A percentile compares a stretch with the other conserved stretches of the same genome.
These are phyloP conservation scores for Tolypocladium inflatum DNA, from an alignment of 2,329 filamentous ascomycete species.

Conservation along the genomic window DNA sequence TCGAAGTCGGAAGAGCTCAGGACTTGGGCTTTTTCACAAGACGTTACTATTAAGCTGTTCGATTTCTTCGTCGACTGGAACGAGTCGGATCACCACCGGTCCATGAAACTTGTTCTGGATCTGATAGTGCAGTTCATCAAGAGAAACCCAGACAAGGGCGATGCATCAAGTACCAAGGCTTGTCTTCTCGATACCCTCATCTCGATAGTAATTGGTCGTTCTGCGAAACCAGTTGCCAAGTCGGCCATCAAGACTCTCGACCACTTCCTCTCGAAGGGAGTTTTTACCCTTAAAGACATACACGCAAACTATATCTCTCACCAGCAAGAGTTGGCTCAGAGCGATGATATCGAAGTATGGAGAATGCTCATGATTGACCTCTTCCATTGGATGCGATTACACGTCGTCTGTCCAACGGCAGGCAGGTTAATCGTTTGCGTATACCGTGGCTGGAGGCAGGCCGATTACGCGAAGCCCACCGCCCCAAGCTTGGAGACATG, in stretches of 20 bases:
- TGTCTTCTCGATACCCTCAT: constrained; percentile 42
- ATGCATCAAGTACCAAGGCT: constrained; percentile 28
- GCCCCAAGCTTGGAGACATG: constrained; percentile 32
- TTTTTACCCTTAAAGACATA: constrained; percentile 40
- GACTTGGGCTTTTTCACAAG: constrained; percentile 41
- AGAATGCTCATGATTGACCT: constrained; percentile 37
- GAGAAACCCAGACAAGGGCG: constrained; percentile 36
- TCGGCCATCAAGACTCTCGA: constrained; percentile 60
- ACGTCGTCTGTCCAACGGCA: constrained; percentile 48
- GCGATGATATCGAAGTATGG: constrained; percentile 29
- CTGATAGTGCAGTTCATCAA: constrained; percentile 41
- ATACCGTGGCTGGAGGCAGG: constrained; percentile 36
- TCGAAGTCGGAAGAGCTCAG: constrained; percentile 32
- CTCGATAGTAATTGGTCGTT: constrained; percentile 49
- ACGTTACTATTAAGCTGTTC: constrained; percentile 41
- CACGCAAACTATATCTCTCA: constrained; percentile 31
- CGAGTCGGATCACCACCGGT: constrained; percentile 54
- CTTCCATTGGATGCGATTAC: constrained; percentile 46
- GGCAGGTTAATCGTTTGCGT: constrained; percentile 52
- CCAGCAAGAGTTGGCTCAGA: constrained; percentile 14
- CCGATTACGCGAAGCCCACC: constrained; percentile 11
- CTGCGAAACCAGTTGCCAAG: constrained; percentile 56
- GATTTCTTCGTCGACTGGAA: constrained; percentile 59
- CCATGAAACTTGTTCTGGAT: constrained; percentile 54
- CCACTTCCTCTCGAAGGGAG: constrained; percentile 52